A percentile compares a stretch with the other conserved stretches of the same genome.
Conservation (phyloP, 2,329 filamentous ascomycete species). For the Penicillium nordicum region DNA sequence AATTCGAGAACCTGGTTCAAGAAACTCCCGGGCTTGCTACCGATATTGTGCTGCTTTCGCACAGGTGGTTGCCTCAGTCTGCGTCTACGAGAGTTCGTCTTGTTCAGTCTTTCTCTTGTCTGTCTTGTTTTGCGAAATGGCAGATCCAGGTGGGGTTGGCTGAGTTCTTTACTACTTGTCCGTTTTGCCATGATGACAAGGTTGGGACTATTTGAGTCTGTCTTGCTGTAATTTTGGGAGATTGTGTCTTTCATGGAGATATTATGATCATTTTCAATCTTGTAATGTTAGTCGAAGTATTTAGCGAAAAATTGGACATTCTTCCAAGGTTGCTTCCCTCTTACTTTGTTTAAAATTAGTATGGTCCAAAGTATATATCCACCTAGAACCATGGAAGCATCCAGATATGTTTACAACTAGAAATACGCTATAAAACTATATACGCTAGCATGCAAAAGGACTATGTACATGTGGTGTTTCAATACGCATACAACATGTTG, state of each 20-base stretch:
- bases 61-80: not conserved
- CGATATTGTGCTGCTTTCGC: slow-evolving; percentile 1
- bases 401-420: not conserved
- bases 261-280: not conserved
- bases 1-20: not conserved
- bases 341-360: not conserved
- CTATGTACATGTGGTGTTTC: too few species aligned
- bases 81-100: not conserved
- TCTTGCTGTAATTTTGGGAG: not conserved
- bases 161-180: not conserved
- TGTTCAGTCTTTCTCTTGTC: not conserved
- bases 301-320: too few species aligned
- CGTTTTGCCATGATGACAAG: not conserved
- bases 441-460: too few species aligned
- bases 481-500: too few species aligned
- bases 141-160: not conserved
- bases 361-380: not conserved
- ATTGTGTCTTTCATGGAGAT: not conserved
- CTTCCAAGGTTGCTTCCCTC: too few species aligned
- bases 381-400: not conserved
- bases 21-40: not conserved
- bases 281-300: not conserved
- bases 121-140: slow-evolving; percentile 1
- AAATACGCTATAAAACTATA: too few species aligned
- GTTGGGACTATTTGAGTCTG: not conserved